A percentile compares a stretch with the other conserved stretches of the same genome.
Conservation (phyloP, 768 basidiomycete species). For the Hemileccinum impolitum region DNA sequence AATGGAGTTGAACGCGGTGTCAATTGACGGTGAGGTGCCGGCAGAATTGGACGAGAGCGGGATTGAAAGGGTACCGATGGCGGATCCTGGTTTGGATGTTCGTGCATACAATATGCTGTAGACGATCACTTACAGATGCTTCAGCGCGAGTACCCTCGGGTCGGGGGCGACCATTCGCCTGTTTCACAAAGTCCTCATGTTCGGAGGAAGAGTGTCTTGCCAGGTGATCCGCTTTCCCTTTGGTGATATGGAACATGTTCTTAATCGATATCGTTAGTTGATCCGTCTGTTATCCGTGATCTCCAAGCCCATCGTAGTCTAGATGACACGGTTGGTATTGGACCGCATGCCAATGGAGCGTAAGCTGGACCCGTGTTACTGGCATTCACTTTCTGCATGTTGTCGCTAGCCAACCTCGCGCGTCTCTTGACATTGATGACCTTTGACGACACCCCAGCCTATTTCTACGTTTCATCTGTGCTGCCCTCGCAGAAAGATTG, state of each 20-base stretch:
- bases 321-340: conserved; percentile 47
- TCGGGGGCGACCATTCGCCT: conserved; percentile 58
- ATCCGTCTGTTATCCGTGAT: conserved; percentile 85
- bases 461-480: conserved; percentile 18
- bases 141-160: conserved; percentile 67
- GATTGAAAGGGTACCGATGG: conserved; percentile 87
- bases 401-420: conserved; percentile 14
- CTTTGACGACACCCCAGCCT: conserved; percentile 27
- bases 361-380: conserved; percentile 14
- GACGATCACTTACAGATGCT: conserved; percentile 18
- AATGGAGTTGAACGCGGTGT: conserved; percentile 82
- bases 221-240: conserved; percentile 48
- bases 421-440: conserved; percentile 25
- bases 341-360: conserved; percentile 30
- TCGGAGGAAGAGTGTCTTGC: conserved; percentile 91
- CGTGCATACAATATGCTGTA: conserved; percentile 35
- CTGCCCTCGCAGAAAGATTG: conserved; percentile 16
- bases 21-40: conserved; percentile 63
- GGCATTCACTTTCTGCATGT: conserved; percentile 15
- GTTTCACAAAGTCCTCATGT: conserved; percentile 71
- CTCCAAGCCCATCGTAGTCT: conserved; percentile 84
- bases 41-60: conserved; percentile 76
- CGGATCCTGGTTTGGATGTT: conserved; percentile 85
- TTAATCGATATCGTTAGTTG: conserved; percentile 50
- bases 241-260: conserved; percentile 2